Evolutionary conservation across 192 early-diverging fungal genomes (phyloP), one percentile per base, ranked within the genome.

Genomic region (Oehlia diaphana): DNA sequence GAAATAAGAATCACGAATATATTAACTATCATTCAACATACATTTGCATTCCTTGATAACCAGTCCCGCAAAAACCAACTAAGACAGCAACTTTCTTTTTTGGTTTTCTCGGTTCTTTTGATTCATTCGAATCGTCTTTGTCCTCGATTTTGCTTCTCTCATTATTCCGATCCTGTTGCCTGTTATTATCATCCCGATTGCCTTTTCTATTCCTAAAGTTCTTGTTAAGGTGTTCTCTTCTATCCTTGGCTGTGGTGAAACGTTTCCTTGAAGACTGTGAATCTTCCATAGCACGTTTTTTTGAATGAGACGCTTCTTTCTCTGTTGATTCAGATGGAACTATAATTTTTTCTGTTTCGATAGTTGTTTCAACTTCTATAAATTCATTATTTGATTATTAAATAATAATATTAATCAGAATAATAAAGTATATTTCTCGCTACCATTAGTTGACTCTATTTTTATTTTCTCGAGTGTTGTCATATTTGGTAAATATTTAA

Each of bases 1-100:
- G 33, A 19, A 78, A 37, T 62, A 42, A 19, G 71, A 1, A 73
- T 12, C 77, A 23, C n/a, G 13, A 53, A 6, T 12, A 33, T 31
- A 26, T 9, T 19, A 31, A 49, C 39, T 42, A 42, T 37, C n/a
- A 8, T 50, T 23, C 6, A 26, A 42, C 37, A 81, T 88, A 94
- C 92, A 96, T 88, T 83, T 99, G 98, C 96, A 98, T 96, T 23
- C 98, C 98, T 77, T 94, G 91, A 89, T 95, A 99, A 2, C 94
- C 97, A 47, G 96, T 94, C 2, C 98, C 98, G 82, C 94, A 95
- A 84, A 93, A 99, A 14, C 95, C 94, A 85, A 99, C 89, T 70
- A 99, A 77, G 12, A 98, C 83, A 0, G 96, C 97, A 13, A 97
- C 93, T 61, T 95, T 94, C 62, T 91, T 88, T 85, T 99, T 99